Evolutionary conservation across 2,329 filamentous ascomycete genomes (phyloP).

Genomic region (Paramyrothecium sp.): DNA sequence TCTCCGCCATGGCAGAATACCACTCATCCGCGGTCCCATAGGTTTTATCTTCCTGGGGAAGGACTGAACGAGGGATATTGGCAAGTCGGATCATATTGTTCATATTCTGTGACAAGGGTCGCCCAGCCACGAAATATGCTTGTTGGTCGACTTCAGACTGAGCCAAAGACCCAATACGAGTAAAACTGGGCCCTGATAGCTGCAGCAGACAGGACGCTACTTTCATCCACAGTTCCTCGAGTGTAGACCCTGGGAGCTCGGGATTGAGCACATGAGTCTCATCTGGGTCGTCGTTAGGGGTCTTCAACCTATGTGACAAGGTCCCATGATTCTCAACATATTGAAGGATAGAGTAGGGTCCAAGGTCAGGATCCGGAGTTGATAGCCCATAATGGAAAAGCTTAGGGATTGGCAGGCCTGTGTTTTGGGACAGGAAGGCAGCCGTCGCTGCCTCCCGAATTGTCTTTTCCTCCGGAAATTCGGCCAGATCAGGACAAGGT

Average conservation of each 20-base stretch:
- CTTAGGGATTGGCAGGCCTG: slow-evolving; percentile 4
- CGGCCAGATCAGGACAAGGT: slow-evolving; percentile 7
- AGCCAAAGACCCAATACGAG: slow-evolving; percentile 34
- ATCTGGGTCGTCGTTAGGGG: neutral
- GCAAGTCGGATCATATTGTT: slow-evolving; percentile 29
- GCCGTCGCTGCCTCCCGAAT: slow-evolving; percentile 12
- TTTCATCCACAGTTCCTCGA: neutral
- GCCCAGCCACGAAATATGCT: slow-evolving; percentile 21
- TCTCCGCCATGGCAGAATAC: slow-evolving; percentile 32
- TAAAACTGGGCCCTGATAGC: slow-evolving; percentile 28
- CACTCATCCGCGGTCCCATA: slow-evolving; percentile 28
- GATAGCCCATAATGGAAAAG: slow-evolving; percentile 8
- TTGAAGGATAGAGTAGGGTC: slow-evolving; percentile 26
- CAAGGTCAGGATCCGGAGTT: slow-evolving; percentile 12
- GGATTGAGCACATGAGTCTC: neutral
- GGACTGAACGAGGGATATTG: slow-evolving; percentile 14
- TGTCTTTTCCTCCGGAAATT: slow-evolving; percentile 13
- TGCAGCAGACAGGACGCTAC: slow-evolving; percentile 26
- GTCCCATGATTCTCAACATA: slow-evolving; percentile 17
- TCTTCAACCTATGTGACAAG: slow-evolving; percentile 12
- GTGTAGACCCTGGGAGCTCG: neutral
- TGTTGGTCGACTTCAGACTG: slow-evolving; percentile 14
- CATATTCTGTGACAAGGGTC: slow-evolving; percentile 40
- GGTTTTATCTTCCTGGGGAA: slow-evolving; percentile 14
- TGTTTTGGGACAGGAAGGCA: slow-evolving; percentile 4